Base-by-base conservation (phyloP, 1,284 basidiomycete species). In the Tetrapyrgos nigripes region DNA sequence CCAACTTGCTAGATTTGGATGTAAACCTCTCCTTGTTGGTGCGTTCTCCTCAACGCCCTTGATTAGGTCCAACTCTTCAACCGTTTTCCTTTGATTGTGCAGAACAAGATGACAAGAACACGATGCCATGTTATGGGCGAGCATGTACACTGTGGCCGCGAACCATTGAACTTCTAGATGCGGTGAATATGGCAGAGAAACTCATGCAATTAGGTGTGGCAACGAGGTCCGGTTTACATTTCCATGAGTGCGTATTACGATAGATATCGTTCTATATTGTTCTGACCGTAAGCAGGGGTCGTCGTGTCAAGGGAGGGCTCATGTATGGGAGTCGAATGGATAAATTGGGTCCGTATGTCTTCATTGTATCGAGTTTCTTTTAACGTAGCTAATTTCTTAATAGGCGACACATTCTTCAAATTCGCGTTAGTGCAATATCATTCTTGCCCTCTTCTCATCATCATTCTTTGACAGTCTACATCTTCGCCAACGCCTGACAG, bases 271-370 rank as follows among this genome's bases (percentile, higher is more conserved):
- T 31, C 35, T 8, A 33, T 23, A 13, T 37, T 19, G 4, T 26
- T 10, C 11, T 49, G 9, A 53, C 37, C 14, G n/a, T 11, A 27
- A 27, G n/a, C 53, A 69, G 68, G 14, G 68, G 68, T 11, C 58
- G 58, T 19, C 64, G 68, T 3, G 58, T 60, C 13, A 58, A 50
- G 11, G 68, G 68, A 17, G 68, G 68, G 10, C 44, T 68, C 11
- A 67, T 69, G 66, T 69, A 65, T 49, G 68, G 64, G 14, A 67
- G 60, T 24, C 61, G 68, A 5, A 69, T 69, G 68, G 68, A 69
- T 49, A 66, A 60, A 50, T 62, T 69, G 3, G 66, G 66, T 55
- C 28, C 29, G 57, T 31, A 23, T 19, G 24, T 11, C 19, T n/a
- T 11, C 29, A 26, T 33, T n/a, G 35, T 24, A 3, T 43, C 27